A percentile compares a stretch with the other conserved stretches of the same genome.
phyloP scores from a whole-genome alignment of 768 basidiomycete genomes.

The Suillus spraguei region DNA sequence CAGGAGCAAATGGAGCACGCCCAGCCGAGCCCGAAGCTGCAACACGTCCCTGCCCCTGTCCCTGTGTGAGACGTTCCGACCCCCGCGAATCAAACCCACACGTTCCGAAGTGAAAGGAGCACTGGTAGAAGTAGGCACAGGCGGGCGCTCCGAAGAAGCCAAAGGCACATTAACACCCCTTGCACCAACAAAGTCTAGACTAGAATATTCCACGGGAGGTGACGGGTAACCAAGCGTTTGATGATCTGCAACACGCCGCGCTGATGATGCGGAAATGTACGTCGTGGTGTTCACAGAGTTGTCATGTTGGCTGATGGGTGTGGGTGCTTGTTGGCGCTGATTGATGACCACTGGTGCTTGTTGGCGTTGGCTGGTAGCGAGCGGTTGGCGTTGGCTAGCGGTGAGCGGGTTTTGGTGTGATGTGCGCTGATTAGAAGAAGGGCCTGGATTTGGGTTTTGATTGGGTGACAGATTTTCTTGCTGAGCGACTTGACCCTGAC shows the following conservation, averaged over 20 bases:
- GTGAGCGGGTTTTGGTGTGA: neutral
- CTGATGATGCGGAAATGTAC: constrained; percentile 18
- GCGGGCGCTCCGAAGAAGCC: neutral
- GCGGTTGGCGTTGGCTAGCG: neutral
- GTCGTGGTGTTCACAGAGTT: constrained; percentile 15
- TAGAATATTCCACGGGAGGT: constrained; percentile 27
- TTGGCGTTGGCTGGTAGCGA: neutral
- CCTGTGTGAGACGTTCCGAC: neutral
- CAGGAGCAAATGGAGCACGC: neutral
- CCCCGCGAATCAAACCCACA: neutral
- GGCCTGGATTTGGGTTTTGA: neutral
- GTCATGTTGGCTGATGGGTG: constrained; percentile 23
- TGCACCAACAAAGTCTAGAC: neutral
- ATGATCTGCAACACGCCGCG: neutral
- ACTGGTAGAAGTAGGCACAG: neutral
- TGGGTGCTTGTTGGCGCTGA: constrained; percentile 10
- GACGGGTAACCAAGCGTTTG: constrained; percentile 25
- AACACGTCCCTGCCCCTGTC: neutral
- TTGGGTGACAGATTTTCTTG: neutral
- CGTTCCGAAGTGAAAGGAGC: neutral
- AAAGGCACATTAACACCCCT: neutral
- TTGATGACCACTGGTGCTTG: neutral
- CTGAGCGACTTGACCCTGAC: neutral
- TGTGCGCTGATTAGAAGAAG: neutral
- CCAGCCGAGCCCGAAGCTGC: neutral